Evolutionary conservation across 2,329 filamentous ascomycete genomes (phyloP).

Genomic region (Fusarium devonianum): DNA sequence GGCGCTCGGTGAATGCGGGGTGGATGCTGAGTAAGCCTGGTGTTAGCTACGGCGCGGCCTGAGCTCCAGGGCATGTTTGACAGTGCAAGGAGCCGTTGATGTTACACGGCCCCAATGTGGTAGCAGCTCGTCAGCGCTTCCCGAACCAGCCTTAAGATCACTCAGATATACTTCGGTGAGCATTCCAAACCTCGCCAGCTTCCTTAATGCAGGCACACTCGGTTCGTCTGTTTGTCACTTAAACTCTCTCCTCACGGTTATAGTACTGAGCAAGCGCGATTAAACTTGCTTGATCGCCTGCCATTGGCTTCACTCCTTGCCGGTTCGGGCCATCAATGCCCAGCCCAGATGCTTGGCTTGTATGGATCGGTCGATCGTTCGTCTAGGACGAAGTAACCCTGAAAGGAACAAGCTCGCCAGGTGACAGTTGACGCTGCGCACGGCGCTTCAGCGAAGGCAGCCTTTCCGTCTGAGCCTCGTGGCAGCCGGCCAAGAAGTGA

Average conservation of each 20-base stretch:
- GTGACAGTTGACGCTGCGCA: conserved; percentile 17
- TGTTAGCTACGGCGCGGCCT: no score
- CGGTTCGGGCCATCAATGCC: neutral
- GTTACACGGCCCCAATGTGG: neutral
- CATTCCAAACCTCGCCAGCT: conserved; percentile 29
- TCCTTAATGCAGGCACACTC: conserved; percentile 1
- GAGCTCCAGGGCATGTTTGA: no score
- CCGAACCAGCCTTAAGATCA: no score
- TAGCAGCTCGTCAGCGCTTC: no score
- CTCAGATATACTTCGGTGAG: conserved; percentile 23
- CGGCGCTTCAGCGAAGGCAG: conserved; percentile 8
- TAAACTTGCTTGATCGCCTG: neutral
- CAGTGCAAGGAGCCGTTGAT: neutral
- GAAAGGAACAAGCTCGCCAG: conserved; percentile 12
- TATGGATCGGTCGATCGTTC: conserved; percentile 4
- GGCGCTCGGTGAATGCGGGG: conserved; percentile 12
- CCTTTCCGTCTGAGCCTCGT: conserved; percentile 24
- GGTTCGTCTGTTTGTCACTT: conserved; percentile 1
- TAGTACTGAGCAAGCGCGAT: conserved; percentile 1
- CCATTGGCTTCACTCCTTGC: conserved; percentile 1
- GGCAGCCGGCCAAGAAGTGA: conserved; percentile 4
- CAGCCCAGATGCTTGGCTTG: neutral
- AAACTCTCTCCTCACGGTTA: neutral
- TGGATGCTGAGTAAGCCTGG: conserved; percentile 30
- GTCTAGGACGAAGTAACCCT: neutral